Base-by-base conservation (phyloP, 2,329 filamentous ascomycete species). In the Neoscytalidium dimidiatum region DNA sequence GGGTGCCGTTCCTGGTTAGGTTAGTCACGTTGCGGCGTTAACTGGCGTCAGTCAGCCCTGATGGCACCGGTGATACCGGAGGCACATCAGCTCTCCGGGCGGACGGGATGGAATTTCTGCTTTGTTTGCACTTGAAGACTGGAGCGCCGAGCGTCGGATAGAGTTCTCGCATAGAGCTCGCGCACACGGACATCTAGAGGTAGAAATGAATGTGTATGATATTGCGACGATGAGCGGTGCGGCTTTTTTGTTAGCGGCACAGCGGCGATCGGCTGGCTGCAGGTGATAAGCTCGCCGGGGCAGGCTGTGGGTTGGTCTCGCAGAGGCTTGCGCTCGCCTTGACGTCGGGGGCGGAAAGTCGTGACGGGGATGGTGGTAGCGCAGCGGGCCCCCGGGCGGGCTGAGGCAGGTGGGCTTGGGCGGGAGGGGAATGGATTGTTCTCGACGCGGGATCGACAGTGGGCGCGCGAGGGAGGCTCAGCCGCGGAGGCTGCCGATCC, bases 41-140 rank as follows among this genome's bases (percentile, higher is more conserved):
- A 21, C 28, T 35, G 43, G 58, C 58, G 58, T 62, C 53, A 29
- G 29, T 56, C 52, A 26, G 52, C 51, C 19, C 23, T 11, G 29
- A 52, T 56, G 52, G 29, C 21, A 38, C 51, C 69, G 67, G 69
- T 49, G 21, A 5, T 26, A 33, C 31, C 9, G 19, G 71, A 67
- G 69, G 71, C 64, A 62, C 64, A 35, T 43, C 51, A 52, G 64
- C 29, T 58, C 14, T 29, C 29, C 49, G 23, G 38, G 23, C 21
- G 29, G 52, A 57, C 33, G 33, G 19, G 28, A 41, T 58, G 8
- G 19, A 13, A 43, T 44, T 46, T 46, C 13, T 46, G 26, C 44
- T 53, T 23, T 35, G 46, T 41, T 41, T 41, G 23, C 28, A 46
- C 56, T 48, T 19, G 41, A 44, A n/a, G 14, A 44, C 41, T 17